Base-by-base conservation (phyloP, 2,329 filamentous ascomycete species). In the Ceratocystis cacaofunesta region DNA sequence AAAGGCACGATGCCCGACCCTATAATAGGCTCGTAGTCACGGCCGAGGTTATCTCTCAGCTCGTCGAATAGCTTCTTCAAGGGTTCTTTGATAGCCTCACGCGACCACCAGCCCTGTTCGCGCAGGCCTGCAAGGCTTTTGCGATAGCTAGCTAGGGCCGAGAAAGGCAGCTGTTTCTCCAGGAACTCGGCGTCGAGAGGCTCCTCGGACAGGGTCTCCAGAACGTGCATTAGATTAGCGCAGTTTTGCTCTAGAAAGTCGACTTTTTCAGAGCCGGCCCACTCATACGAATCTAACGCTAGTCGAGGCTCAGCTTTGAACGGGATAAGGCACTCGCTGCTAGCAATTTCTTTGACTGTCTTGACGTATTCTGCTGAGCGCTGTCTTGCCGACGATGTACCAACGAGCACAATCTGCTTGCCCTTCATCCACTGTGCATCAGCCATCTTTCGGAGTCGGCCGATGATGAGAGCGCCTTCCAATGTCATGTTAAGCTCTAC, bases 321-420 rank as follows among this genome's bases (percentile, higher is more conserved):
- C 15, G 66, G 66, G 12, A 67, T 75, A 67, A 75, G 74, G 70
- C 75, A 78, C 68, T 77, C 81, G 52, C 70, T 75, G 36, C 70
- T 71, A 58, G 74, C 77, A 68, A 77, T 74, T 62, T 75, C 75
- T 62, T 69, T 73, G 15, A 77, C 72, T 66, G 71, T 78, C 28
- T 70, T 73, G 58, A 74, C 71, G 64, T 80, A 80, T 63, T 76
- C 73, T 22, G 74, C 76, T 22, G 75, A 76, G 12, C 74, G 79
- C 17, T 81, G 78, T 19, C 81, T 77, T 15, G 79, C 80, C 28
- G 85, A 79, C 0, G 87, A 87, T 5, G 89, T 90, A n/a, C 92
- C 94, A 41, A 97, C 76, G 19, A 96, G 80, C 65, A 92, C 81
- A 63, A 96, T 81, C 67, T 82, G 83, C 69, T 85, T 82, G 3